phyloP scores from a whole-genome alignment of 352 stramenopile species.

The Globisporangium takayamanum region DNA sequence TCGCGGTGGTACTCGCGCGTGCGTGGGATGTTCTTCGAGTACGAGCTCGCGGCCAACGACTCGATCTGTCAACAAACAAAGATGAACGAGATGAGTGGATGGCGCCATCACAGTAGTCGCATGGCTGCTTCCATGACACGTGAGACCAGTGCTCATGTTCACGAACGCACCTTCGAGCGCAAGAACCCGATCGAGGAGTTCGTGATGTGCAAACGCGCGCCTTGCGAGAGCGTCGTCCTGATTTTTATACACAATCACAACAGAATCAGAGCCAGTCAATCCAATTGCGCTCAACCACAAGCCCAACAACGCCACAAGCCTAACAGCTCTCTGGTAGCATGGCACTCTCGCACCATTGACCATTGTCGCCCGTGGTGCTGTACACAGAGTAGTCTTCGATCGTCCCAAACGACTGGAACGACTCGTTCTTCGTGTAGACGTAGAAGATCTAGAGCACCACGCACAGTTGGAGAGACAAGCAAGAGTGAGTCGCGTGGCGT shows the following conservation, averaged over 20 bases:
- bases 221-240: constrained; percentile 69
- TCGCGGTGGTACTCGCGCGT: constrained; percentile 52
- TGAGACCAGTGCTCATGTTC: neutral
- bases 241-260: neutral
- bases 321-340: neutral
- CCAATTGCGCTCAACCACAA: no score
- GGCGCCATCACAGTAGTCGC: neutral
- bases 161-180: constrained; percentile 41
- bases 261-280: neutral
- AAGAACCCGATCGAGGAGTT: constrained; percentile 72
- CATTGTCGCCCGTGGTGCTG: constrained; percentile 25
- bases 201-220: constrained; percentile 60
- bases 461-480: no score
- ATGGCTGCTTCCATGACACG: neutral
- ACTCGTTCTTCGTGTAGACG: constrained; percentile 70
- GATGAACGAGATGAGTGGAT: neutral
- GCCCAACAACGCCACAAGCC: no score
- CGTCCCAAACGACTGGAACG: constrained; percentile 56
- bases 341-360: constrained; percentile 29
- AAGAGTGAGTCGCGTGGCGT: neutral
- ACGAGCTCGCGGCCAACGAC: constrained; percentile 60
- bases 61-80: constrained; percentile 37
- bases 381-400: constrained; percentile 75
- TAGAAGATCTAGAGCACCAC: constrained; percentile 48
- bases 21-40: constrained; percentile 55